Base-by-base conservation (phyloP, 805 yeast species). In the Saturnispora saitoi region DNA sequence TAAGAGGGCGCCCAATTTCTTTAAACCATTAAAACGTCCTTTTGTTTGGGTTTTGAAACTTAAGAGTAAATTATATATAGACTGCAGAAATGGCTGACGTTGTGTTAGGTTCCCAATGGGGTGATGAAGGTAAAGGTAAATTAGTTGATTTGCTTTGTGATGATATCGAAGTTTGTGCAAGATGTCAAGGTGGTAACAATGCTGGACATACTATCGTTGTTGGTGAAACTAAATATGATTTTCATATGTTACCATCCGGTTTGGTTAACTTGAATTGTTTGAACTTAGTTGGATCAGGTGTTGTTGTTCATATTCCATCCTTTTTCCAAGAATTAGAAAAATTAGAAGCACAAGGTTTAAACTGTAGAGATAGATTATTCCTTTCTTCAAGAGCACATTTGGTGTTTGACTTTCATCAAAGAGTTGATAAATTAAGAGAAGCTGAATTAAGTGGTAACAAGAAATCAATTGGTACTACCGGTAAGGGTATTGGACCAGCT, bases 141-240 rank as follows among this genome's bases (percentile, higher is more conserved):
- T 77, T 93, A 51, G 99, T 93, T 44, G 99, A 93, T 66, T 73
- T 93, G 49, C 76, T 93, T 46, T 95, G 98, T 70, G 98, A 91
- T 61, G 81, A 87, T 57, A 84, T 93, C 59, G 98, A 93, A 58
- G 91, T 93, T 38, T 95, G 97, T 67, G 97, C 98, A 28, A 80
- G 99, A 67, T 91, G 98, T 70, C 90, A 85, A 65, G 99, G 99
- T 69, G 99, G 99, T 63, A 93, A 93, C 75, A 93, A 93, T 65
- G 99, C 99, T 28, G 99, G 99, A 32, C 99, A 93, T 68, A 93
- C 99, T 40, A 93, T 93, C 61, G 97, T 93, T 43, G 99, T 89
- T 45, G 81, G 81, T 52, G 83, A 81, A 42, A 76, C 76, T 61
- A 91, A 89, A 69, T 93, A 90, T 65, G 99, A 93, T 67, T 93